phyloP scores from a whole-genome alignment of 1,284 basidiomycete species.

The Rhodotorula sp. region DNA sequence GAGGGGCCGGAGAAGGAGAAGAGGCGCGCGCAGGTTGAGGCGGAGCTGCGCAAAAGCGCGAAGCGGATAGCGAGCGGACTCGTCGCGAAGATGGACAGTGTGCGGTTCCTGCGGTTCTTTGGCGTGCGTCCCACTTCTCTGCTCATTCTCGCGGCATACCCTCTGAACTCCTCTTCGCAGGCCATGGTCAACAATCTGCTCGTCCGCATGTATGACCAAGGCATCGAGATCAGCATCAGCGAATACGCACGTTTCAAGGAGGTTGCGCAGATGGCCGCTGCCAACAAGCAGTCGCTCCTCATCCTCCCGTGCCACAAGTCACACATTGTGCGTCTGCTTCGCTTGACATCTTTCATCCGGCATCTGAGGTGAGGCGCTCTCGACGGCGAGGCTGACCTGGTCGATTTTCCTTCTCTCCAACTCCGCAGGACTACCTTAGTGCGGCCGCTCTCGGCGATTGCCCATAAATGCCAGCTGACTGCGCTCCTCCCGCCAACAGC shows the following conservation, averaged over 20 bases:
- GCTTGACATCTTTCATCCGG: no score
- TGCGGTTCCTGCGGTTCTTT: constrained; percentile 36
- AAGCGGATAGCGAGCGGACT: constrained; percentile 25
- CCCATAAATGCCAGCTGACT: background rate
- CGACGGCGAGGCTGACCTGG: no score
- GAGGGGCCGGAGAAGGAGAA: background rate
- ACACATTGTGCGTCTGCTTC: constrained; percentile 46
- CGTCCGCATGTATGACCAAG: constrained; percentile 50
- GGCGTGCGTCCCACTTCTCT: constrained; percentile 11
- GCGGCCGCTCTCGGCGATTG: background rate
- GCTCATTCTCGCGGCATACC: background rate
- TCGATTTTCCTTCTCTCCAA: no score
- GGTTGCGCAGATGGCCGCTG: constrained; percentile 48
- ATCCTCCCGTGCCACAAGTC: constrained; percentile 53
- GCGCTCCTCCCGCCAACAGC: constrained; percentile 25
- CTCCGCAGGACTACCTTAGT: constrained; percentile 34
- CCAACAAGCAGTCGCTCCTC: constrained; percentile 50
- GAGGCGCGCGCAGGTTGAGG: constrained; percentile 21
- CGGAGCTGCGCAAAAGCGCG: constrained; percentile 17
- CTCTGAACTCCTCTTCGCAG: constrained; percentile 27
- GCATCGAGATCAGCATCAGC: constrained; percentile 38
- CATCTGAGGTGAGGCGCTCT: no score
- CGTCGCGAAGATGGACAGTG: constrained; percentile 38
- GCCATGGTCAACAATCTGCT: constrained; percentile 51
- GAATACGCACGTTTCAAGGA: constrained; percentile 40